A percentile compares a stretch with the other conserved stretches of the same genome.
Conservation (phyloP, 441 rosid species). For the Syzygium malaccense region DNA sequence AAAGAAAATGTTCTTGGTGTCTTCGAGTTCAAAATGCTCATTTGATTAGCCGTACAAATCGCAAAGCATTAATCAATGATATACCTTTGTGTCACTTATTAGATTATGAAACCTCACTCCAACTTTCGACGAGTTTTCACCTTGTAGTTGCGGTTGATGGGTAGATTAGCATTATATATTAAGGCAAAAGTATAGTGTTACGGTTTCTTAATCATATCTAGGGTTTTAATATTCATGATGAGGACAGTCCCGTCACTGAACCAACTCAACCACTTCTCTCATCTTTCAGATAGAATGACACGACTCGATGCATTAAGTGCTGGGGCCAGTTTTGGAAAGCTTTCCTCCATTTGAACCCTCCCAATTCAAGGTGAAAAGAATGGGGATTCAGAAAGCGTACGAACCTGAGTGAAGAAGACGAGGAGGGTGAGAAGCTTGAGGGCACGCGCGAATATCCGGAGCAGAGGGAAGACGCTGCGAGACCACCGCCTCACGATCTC, state of each 20-base stretch:
- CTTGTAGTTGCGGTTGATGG: not conserved
- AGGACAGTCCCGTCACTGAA: not conserved
- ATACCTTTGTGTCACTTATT: not conserved
- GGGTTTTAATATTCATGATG: not conserved
- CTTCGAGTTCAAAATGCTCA: not conserved
- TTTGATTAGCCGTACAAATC: not conserved
- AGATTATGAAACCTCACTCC: not conserved
- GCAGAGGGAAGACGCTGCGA: constrained; percentile 28
- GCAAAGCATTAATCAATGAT: not conserved
- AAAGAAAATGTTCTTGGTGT: not conserved
- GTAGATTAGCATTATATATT: not conserved
- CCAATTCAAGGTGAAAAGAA: not conserved
- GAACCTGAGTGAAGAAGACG: constrained; percentile 74
- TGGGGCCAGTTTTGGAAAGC: not conserved
- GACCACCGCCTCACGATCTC: constrained; percentile 47
- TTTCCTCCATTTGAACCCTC: not conserved
- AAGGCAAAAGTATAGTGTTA: too few relatives aligned
- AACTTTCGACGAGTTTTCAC: not conserved
- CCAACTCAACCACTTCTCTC: not conserved
- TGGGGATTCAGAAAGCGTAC: not conserved
- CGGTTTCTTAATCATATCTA: not conserved
- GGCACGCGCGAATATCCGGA: constrained; percentile 49
- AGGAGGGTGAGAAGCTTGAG: constrained; percentile 44
- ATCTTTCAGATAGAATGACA: not conserved
- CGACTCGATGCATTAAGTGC: not conserved